Evolutionary conservation across 2,329 filamentous ascomycete genomes (phyloP), one percentile per base, ranked within the genome.

Genomic region (Aspergillus hortae): DNA sequence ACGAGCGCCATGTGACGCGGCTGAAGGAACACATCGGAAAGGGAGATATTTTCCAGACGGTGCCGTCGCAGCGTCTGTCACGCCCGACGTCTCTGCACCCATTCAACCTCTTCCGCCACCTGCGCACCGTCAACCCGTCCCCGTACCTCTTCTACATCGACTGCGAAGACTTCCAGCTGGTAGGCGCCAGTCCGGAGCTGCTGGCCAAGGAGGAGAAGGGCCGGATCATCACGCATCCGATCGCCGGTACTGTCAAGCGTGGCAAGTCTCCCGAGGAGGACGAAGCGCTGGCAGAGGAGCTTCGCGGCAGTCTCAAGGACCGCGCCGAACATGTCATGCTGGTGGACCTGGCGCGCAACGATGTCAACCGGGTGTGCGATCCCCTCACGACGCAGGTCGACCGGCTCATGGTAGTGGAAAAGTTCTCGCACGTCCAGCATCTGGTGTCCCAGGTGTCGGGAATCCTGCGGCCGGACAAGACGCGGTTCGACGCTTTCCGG

Each of bases 131-230:
- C 66, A 99, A 99, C 69, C 94, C 94, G 0, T 96, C 91, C 7
- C 94, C 94, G 0, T 99, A 99, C 73, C 84, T 99, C 33, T 99
- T 99, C 79, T 99, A 92, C 74, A 84, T 99, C 56, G 86, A 94
- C 70, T 97, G 92, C 74, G 81, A 83, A 54, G 88, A 90, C 66
- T 97, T 99, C 74, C 89, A 96, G 69, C 92, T 99, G 60, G 88
- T 99, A 11, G 94, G 94, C 53, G 94, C 94, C 36, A 95, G 90
- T 52, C 94, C 94, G 1, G 94, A 99, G 74, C 83, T 97, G 55
- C 84, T 99, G 43, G 92, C 96, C 65, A 96, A 96, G 75, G 86
- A 88, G 59, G 91, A 96, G 67, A 81, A 81, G 36, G 90, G 91
- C 23, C 83, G 90, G 48, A 88, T 99, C 68, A 90, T 97, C 67